Base-by-base conservation (phyloP, 352 stramenopile genomes). In the Phytophthora citricola region DNA sequence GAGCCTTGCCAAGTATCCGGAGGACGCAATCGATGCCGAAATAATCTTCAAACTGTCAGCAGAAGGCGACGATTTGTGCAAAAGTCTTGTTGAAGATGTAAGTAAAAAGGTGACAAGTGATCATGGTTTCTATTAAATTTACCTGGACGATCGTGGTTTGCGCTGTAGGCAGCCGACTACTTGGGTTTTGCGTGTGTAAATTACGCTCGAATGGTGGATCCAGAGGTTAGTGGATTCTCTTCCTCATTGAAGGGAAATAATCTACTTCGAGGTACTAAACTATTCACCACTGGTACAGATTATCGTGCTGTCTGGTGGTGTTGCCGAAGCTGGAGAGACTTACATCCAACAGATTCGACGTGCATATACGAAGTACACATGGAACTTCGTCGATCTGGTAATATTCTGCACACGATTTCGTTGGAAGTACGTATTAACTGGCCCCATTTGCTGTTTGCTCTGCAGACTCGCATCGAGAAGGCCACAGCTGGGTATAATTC, bases 121-220 rank as follows among this genome's bases (percentile, higher is more conserved):
- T 45, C 24, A 26, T 26, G 24, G 1, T 4, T 26, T 4, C 24
- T 26, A 26, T 26, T 26, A 26, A 26, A 26, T 15, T 68, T 29
- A 7, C 22, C 45, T 52, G 45, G 0, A 38, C 58, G 4, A 61
- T 34, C 24, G 20, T 55, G 1, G 7, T 49, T 44, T 51, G 31
- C 24, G 63, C 44, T 36, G 38, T 44, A 94, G 80, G 85, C 81
- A n/a, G 87, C 85, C 7, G 87, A 95, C 56, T 94, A 90, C 54
- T 67, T 95, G 49, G 87, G 87, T 34, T 91, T 93, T 60, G 87
- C 87, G 8, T 95, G 85, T 41, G 87, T 95, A 31, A 92, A 69
- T 14, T 92, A 92, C 36, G 87, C 77, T 39, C 79, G 87, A 50
- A 87, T 83, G 34, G 57, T 95, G 22, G 83, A 95, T 58, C 83